Evolutionary conservation across 2,329 filamentous ascomycete genomes (phyloP).

Genomic region (Leptodontidium sp.): DNA sequence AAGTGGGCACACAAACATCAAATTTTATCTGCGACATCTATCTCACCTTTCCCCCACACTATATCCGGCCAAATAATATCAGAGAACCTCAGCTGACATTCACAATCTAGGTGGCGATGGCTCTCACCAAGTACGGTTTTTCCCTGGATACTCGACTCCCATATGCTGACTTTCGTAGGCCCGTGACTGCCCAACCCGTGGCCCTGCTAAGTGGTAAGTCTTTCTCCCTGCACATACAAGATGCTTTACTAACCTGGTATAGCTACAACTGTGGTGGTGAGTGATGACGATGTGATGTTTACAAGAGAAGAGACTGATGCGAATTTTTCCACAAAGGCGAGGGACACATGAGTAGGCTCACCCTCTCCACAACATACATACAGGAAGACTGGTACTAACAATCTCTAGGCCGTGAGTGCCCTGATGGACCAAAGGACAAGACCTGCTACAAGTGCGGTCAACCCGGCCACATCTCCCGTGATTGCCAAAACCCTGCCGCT

Average conservation of each 20-base stretch:
- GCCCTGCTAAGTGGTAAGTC: conserved; percentile 80
- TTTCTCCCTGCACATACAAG: conserved; percentile 9
- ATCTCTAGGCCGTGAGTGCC: conserved; percentile 82
- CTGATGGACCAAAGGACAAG: conserved; percentile 87
- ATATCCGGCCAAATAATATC: background rate
- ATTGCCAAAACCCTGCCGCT: conserved; percentile 53
- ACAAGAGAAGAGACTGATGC: conserved; percentile 42
- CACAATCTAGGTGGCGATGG: conserved; percentile 70
- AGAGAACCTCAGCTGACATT: conserved; percentile 43
- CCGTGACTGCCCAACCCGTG: conserved; percentile 86
- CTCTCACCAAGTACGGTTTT: conserved; percentile 72
- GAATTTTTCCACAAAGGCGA: conserved; percentile 53
- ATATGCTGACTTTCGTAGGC: conserved; percentile 60
- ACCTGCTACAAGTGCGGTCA: conserved; percentile 82
- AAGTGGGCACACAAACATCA: conserved; percentile 15
- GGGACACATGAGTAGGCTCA: conserved; percentile 79
- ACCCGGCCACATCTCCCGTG: conserved; percentile 89
- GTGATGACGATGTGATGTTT: conserved; percentile 47
- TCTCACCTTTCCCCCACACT: conserved; percentile 3
- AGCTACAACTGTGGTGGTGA: conserved; percentile 85
- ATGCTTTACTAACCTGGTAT: conserved; percentile 34
- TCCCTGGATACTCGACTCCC: conserved; percentile 18
- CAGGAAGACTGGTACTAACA: conserved; percentile 36
- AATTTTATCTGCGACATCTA: conserved; percentile 24
- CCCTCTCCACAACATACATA: conserved; percentile 21